Evolutionary conservation across 2,329 filamentous ascomycete species (phyloP).

Genomic region (Colletotrichum sojae): DNA sequence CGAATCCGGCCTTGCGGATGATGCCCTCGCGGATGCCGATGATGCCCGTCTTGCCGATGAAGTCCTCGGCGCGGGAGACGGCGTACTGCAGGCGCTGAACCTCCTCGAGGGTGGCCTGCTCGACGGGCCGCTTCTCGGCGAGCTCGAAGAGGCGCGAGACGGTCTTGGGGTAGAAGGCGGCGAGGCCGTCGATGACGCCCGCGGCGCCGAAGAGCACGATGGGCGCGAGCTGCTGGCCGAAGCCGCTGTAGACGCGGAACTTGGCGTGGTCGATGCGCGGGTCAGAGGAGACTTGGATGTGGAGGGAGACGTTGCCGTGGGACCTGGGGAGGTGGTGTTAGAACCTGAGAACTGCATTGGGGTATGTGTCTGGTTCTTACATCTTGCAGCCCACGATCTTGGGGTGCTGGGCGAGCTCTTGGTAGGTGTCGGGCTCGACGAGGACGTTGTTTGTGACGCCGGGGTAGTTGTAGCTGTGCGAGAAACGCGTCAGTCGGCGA

Average conservation of each 20-base stretch:
- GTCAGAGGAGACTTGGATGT: conserved; percentile 73
- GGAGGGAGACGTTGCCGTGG: conserved; percentile 75
- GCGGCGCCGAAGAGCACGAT: conserved; percentile 74
- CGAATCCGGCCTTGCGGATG: conserved; percentile 68
- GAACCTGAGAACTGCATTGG: neutral
- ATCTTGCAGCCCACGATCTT: conserved; percentile 80
- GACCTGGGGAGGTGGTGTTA: conserved; percentile 52
- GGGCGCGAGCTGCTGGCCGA: conserved; percentile 77
- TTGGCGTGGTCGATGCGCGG: conserved; percentile 72
- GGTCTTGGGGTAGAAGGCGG: conserved; percentile 75
- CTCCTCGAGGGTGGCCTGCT: conserved; percentile 63
- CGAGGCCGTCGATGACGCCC: conserved; percentile 77
- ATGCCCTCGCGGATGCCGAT: conserved; percentile 76
- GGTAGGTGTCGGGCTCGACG: conserved; percentile 72
- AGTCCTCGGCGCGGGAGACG: conserved; percentile 73
- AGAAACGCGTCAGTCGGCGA: neutral
- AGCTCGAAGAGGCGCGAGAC: conserved; percentile 71
- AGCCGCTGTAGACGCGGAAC: conserved; percentile 75
- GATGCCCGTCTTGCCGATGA: conserved; percentile 72
- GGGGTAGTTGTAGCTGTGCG: conserved; percentile 68
- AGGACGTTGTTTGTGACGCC: conserved; percentile 76
- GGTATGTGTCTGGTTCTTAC: conserved; percentile 36
- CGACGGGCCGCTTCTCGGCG: conserved; percentile 50
- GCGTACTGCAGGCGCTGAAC: conserved; percentile 72
- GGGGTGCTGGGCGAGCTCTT: conserved; percentile 68